Conservation (phyloP, 2,329 filamentous ascomycete species). For the Dactylonectria macrodidyma region DNA sequence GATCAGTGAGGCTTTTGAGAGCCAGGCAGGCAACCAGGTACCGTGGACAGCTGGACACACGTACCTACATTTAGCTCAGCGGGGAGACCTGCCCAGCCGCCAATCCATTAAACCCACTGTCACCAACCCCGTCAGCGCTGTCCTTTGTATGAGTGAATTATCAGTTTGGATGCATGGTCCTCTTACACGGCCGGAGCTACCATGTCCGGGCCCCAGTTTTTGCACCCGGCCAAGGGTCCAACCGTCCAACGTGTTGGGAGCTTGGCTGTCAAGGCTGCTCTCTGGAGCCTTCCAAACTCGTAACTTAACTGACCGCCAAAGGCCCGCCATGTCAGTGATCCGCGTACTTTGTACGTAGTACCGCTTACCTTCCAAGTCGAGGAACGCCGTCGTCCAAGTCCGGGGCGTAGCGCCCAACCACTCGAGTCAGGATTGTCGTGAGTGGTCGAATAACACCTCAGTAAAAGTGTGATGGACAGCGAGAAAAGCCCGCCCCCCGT, state of each 20-base stretch:
- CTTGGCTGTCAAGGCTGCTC: slow-evolving; percentile 24
- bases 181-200: slow-evolving; percentile 40
- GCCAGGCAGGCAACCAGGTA: background rate
- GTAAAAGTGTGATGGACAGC: slow-evolving; percentile 31
- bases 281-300: slow-evolving; percentile 28
- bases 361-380: slow-evolving; percentile 30
- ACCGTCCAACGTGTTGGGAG: slow-evolving; percentile 38
- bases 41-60: slow-evolving; percentile 12
- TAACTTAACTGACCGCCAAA: slow-evolving; percentile 41
- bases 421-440: slow-evolving; percentile 34
- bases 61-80: slow-evolving; percentile 14
- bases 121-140: slow-evolving; percentile 9
- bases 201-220: slow-evolving; percentile 33
- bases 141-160: slow-evolving; percentile 50
- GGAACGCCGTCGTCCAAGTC: slow-evolving; percentile 26
- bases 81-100: slow-evolving; percentile 25
- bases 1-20: slow-evolving; percentile 25
- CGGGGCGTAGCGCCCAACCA: slow-evolving; percentile 34
- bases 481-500: slow-evolving; percentile 28
- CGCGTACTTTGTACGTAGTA: slow-evolving; percentile 34
- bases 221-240: slow-evolving; percentile 34
- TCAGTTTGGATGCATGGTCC: slow-evolving; percentile 45
- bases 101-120: slow-evolving; percentile 10
- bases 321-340: slow-evolving; percentile 37
- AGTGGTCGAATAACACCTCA: slow-evolving; percentile 23